These are phyloP conservation scores for Ogataea ramenticola DNA, from an alignment of 805 yeast genomes.

Conservation along the genomic window DNA sequence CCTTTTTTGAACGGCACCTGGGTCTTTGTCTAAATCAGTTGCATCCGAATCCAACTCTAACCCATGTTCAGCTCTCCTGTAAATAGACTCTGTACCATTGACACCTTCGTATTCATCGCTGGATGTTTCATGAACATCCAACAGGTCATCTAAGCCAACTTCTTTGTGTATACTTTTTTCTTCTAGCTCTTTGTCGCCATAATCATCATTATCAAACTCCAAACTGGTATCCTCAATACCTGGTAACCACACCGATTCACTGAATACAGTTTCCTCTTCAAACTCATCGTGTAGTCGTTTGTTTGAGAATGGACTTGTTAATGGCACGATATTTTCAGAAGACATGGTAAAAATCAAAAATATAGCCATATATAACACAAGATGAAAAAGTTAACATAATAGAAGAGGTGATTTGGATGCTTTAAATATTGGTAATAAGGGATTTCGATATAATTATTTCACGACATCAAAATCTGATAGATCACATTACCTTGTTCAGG, in stretches of 20 bases:
- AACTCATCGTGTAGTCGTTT: not conserved
- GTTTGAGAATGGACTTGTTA: not conserved
- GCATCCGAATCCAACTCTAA: slow-evolving; percentile 7
- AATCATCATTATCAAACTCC: not conserved
- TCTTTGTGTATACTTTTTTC: too few species aligned
- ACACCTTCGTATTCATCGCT: slow-evolving; percentile 3
- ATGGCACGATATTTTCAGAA: not conserved
- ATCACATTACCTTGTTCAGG: too few species aligned
- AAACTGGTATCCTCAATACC: not conserved
- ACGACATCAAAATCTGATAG: too few species aligned
- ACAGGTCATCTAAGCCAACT: not conserved
- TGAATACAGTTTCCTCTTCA: not conserved
- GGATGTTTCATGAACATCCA: not conserved
- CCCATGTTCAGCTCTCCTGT: slow-evolving; percentile 12
- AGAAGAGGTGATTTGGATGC: too few species aligned
- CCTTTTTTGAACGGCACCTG: not conserved
- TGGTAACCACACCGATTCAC: not conserved
- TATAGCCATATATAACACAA: too few species aligned
- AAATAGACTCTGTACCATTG: slow-evolving; percentile 9
- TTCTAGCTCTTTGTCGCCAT: too few species aligned
- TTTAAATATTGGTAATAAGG: too few species aligned
- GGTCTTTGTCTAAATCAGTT: not conserved
- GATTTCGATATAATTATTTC: too few species aligned
- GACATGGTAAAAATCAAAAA: too few species aligned
- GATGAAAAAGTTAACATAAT: too few species aligned